A percentile compares a stretch with the other conserved stretches of the same genome.
Conservation (phyloP, 257 asterid genomes). For the Solanum dulcamara region DNA sequence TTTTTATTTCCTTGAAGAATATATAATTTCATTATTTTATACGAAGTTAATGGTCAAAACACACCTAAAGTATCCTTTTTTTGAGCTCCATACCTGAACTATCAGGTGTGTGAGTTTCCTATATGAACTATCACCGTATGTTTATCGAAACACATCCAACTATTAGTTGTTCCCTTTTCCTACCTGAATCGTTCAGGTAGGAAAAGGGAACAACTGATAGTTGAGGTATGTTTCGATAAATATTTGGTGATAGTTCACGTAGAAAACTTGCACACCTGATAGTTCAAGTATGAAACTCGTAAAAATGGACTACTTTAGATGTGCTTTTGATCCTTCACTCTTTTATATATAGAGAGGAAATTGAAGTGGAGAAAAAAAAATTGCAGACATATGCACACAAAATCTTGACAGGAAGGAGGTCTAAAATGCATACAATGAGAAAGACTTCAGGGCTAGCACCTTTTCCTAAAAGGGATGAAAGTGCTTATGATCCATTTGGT, state of each 20-base stretch:
- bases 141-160: not conserved
- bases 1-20: not conserved
- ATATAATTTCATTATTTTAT: not conserved
- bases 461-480: conserved; percentile 67
- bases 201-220: not conserved
- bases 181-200: not conserved
- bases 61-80: not conserved
- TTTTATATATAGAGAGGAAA: not conserved
- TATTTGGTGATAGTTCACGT: not conserved
- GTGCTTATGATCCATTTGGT: conserved; percentile 68
- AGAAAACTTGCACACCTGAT: not conserved
- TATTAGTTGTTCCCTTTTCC: not conserved
- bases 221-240: too few relatives aligned
- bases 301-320: not conserved
- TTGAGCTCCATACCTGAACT: not conserved
- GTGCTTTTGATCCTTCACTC: not conserved
- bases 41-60: not conserved
- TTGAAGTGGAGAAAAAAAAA: not conserved
- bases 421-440: conserved; percentile 56
- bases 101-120: not conserved
- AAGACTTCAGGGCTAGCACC: conserved; percentile 67
- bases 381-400: conserved; percentile 70
- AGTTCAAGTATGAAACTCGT: not conserved
- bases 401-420: conserved; percentile 69
- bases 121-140: not conserved